Evolutionary conservation across 768 basidiomycete genomes (phyloP).

Genomic region (Mycena filopes): DNA sequence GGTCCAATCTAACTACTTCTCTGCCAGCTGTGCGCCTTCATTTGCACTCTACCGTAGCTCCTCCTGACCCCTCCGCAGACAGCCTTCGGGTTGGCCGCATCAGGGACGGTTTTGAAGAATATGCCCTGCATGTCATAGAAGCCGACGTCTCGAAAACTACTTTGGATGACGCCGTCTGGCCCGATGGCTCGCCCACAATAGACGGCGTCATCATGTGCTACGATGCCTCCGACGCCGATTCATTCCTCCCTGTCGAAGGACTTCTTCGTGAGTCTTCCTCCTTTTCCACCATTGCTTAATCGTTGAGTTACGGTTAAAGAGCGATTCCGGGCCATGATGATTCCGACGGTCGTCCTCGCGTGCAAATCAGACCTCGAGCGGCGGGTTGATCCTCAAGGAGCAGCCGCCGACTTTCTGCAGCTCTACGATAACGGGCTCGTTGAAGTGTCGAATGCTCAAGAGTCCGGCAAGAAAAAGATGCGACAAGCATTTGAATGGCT

Average conservation of each 20-base stretch:
- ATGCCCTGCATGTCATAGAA: constrained; percentile 64
- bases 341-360: constrained; percentile 81
- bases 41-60: constrained; percentile 11
- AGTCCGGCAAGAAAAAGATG: constrained; percentile 77
- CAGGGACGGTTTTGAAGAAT: constrained; percentile 46
- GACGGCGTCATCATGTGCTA: constrained; percentile 91
- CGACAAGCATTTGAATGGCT: constrained; percentile 79
- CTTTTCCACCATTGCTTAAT: constrained; percentile 17
- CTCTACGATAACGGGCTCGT: constrained; percentile 82
- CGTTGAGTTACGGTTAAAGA: constrained; percentile 50
- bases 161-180: constrained; percentile 51
- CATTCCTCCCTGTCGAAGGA: constrained; percentile 73
- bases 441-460: constrained; percentile 69
- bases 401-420: constrained; percentile 59
- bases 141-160: constrained; percentile 54
- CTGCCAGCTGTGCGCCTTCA: constrained; percentile 52
- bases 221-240: constrained; percentile 70
- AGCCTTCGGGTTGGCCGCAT: constrained; percentile 49
- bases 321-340: constrained; percentile 63
- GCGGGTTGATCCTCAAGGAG: constrained; percentile 64
- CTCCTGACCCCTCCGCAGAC: constrained; percentile 50
- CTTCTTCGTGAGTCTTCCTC: constrained; percentile 71
- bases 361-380: constrained; percentile 84
- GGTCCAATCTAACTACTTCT: constrained; percentile 41
- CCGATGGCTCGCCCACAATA: constrained; percentile 65